Evolutionary conservation across 2,329 filamentous ascomycete genomes (phyloP).

Genomic region (Alternaria tenuissima): DNA sequence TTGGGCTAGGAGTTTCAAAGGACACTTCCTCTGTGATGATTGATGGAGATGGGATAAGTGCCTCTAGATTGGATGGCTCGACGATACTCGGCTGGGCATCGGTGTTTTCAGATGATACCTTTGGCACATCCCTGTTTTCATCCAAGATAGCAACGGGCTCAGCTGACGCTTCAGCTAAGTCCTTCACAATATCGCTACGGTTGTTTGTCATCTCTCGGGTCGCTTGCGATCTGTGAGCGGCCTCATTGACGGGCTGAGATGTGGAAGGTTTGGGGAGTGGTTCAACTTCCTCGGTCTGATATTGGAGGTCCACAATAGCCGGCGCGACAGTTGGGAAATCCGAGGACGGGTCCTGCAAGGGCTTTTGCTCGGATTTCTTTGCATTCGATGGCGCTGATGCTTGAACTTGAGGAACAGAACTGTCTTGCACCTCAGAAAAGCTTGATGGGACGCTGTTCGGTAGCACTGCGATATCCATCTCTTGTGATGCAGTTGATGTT

Average conservation of each 20-base stretch:
- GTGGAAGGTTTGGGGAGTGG: background rate
- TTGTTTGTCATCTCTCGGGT: constrained; percentile 13
- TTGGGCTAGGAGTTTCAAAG: background rate
- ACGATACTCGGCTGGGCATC: constrained; percentile 5
- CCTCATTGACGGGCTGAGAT: constrained; percentile 8
- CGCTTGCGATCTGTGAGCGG: constrained; percentile 8
- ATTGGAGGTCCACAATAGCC: background rate
- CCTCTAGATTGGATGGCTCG: constrained; percentile 2
- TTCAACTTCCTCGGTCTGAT: constrained; percentile 12
- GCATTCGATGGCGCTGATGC: background rate
- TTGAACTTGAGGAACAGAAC: constrained; percentile 10
- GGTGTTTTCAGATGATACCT: background rate
- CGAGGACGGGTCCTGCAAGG: background rate
- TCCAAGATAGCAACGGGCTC: constrained; percentile 10
- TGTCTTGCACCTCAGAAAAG: background rate
- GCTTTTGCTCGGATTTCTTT: background rate
- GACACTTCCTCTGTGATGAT: background rate
- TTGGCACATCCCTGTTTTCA: background rate
- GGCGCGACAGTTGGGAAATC: background rate
- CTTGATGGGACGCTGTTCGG: background rate
- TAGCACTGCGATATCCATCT: background rate
- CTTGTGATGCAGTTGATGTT: background rate
- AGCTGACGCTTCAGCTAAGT: constrained; percentile 11
- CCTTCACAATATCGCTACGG: constrained; percentile 25
- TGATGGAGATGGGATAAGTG: background rate